These are phyloP conservation scores for Ruellia speciosa DNA, from an alignment of 305 asterid genomes.

Conservation along the genomic window DNA sequence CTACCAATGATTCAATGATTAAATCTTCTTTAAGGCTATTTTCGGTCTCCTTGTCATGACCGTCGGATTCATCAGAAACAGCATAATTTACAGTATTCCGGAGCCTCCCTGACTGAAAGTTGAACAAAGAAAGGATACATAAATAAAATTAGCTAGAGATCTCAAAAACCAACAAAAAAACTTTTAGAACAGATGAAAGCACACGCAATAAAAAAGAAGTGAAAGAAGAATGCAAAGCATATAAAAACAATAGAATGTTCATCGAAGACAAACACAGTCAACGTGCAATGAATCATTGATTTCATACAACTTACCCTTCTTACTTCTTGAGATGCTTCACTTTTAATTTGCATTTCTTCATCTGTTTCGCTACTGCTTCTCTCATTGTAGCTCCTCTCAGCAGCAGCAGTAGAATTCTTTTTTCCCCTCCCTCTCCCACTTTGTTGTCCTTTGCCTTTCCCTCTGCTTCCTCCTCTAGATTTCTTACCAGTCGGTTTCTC, in stretches of 20 bases:
- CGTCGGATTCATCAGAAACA: slow-evolving; percentile 29
- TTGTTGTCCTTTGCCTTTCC: slow-evolving; percentile 27
- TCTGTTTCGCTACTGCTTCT: slow-evolving; percentile 29
- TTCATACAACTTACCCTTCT: slow-evolving; percentile 52
- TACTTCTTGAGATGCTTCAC: slow-evolving; percentile 37
- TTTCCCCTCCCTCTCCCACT: slow-evolving; percentile 38
- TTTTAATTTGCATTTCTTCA: slow-evolving; percentile 29
- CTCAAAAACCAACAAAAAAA: background rate
- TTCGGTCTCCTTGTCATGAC: slow-evolving; percentile 25
- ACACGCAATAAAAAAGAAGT: too few species aligned
- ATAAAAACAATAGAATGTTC: background rate
- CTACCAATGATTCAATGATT: slow-evolving; percentile 19
- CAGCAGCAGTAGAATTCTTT: slow-evolving; percentile 23
- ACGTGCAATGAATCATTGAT: too few species aligned
- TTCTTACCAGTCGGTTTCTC: slow-evolving; percentile 29
- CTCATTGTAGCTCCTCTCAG: slow-evolving; percentile 33
- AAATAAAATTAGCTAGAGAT: background rate
- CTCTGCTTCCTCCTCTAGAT: slow-evolving; percentile 35
- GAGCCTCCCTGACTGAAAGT: slow-evolving; percentile 57
- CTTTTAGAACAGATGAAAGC: background rate
- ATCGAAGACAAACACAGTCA: background rate
- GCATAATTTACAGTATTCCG: slow-evolving; percentile 53
- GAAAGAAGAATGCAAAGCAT: too few species aligned
- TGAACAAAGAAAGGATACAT: background rate
- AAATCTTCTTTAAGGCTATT: slow-evolving; percentile 20